Base-by-base conservation (phyloP, 768 basidiomycete genomes). In the Leccinum olivaceopallidum region DNA sequence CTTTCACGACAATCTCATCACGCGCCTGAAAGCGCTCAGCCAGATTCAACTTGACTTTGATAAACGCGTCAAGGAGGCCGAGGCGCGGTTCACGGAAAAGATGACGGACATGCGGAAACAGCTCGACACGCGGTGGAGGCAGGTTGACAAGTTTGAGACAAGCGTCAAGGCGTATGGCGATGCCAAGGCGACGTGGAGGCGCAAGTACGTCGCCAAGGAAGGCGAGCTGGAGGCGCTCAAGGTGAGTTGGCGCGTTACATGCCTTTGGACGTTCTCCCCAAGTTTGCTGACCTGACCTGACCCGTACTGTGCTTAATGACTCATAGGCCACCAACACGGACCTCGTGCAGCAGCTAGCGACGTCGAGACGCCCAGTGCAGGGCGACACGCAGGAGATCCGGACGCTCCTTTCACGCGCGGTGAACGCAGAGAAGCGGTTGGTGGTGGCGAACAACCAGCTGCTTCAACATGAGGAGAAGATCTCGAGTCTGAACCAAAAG, bases 1-100 rank as follows among this genome's bases (percentile, higher is more conserved):
- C 57, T 97, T 99, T 81, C 92, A 96, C 66, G 95, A 97, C 74
- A 95, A 94, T 66, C 84, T 99, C 24, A 89, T 97, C 69, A 85
- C 87, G 2, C 85, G 95, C 13, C 80, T 99, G 30, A 94, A 94
- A 69, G 80, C 87, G 0, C 83, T 98, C 60, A 89, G 85, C 57
- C 87, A 92, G 64, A 90, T 98, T 37, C 89, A 94, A 72, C 73
- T 83, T 32, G 87, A 94, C 66, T 97, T 96, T 69, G 95, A 98
- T 69, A 90, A 86, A 69, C 85, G 90, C 12, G 80, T 81, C 63
- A 94, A 93, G 73, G 92, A 94, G 20, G 83, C 85, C 0, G 96
- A 98, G 67, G 75, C 75, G 5, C 81, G 81, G 24, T 92, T 89
- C 65, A 73, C 79, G 6, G 94, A 95, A 49, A 89, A 86, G 74